phyloP scores from a whole-genome alignment of 2,329 filamentous ascomycete species.

The Orbilia oligospora region DNA sequence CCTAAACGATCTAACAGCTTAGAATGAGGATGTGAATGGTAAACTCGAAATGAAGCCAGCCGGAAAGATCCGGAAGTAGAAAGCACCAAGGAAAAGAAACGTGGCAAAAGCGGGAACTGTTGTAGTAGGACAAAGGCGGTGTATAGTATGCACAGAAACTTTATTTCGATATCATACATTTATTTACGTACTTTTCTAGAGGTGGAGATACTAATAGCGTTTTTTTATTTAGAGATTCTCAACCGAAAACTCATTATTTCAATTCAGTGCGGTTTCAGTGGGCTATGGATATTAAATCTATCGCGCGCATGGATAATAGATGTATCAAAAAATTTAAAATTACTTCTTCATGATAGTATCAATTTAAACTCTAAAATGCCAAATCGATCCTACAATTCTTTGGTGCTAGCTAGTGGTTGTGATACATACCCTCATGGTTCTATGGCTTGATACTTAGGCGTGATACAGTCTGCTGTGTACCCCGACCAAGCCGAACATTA shows the following conservation, averaged over 20 bases:
- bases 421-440: not conserved
- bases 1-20: too few species aligned
- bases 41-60: not conserved
- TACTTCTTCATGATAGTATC: too few species aligned
- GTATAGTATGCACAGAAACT: slow-evolving; percentile 15
- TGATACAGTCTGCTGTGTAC: slow-evolving; percentile 3
- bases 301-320: too few species aligned
- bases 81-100: not conserved
- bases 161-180: slow-evolving; percentile 15
- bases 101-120: slow-evolving; percentile 5
- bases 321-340: too few species aligned
- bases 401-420: not conserved
- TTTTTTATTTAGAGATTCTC: not conserved
- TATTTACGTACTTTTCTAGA: not conserved
- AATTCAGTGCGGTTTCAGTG: too few species aligned
- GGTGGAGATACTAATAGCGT: not conserved
- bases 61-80: not conserved
- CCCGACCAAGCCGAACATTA: not conserved
- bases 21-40: not conserved
- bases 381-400: too few species aligned
- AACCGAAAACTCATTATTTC: too few species aligned
- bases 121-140: slow-evolving; percentile 16
- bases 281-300: too few species aligned
- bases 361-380: not conserved
- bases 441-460: not conserved